Percentiles rank a stretch among this genome's conserved stretches.
Conservation (phyloP, 179 eudicot species). For the Drosera spatulata region DNA sequence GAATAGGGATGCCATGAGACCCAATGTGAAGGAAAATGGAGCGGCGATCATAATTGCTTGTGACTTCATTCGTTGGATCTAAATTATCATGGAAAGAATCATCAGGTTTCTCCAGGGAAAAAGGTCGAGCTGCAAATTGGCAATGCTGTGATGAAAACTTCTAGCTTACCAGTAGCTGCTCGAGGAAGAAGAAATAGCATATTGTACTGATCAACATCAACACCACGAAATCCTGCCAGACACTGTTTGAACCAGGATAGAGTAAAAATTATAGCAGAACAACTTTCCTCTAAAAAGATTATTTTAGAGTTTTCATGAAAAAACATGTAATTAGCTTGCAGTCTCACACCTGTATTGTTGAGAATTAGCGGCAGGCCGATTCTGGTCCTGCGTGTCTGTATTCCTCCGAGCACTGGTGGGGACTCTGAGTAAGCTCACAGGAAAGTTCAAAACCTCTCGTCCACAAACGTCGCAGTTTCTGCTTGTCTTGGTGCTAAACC, state of each 20-base stretch:
- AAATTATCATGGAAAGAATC: neutral
- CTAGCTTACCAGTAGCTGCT: constrained; percentile 56
- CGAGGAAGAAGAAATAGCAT: constrained; percentile 90
- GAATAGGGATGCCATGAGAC: constrained; percentile 53
- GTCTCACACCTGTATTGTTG: constrained; percentile 32
- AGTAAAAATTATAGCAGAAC: neutral
- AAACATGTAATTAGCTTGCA: neutral
- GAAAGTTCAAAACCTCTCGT: constrained; percentile 71
- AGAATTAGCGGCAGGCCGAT: constrained; percentile 21
- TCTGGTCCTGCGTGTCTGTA: constrained; percentile 20
- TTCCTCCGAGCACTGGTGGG: constrained; percentile 28
- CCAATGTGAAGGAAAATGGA: constrained; percentile 69
- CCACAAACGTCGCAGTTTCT: constrained; percentile 83
- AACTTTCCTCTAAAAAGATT: neutral
- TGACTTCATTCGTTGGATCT: constrained; percentile 58
- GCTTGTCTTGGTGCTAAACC: constrained; percentile 77
- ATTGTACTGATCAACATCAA: constrained; percentile 71
- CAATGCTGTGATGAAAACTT: too few relatives aligned
- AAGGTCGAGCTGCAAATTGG: neutral
- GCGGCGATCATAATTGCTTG: constrained; percentile 67
- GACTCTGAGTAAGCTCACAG: constrained; percentile 77
- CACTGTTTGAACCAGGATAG: constrained; percentile 26
- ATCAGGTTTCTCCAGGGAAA: neutral
- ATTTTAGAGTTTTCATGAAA: neutral
- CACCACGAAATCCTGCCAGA: constrained; percentile 87